Evolutionary conservation across 164 flowering plant genomes (phyloP).

Genomic region (Vitis vinifera): DNA sequence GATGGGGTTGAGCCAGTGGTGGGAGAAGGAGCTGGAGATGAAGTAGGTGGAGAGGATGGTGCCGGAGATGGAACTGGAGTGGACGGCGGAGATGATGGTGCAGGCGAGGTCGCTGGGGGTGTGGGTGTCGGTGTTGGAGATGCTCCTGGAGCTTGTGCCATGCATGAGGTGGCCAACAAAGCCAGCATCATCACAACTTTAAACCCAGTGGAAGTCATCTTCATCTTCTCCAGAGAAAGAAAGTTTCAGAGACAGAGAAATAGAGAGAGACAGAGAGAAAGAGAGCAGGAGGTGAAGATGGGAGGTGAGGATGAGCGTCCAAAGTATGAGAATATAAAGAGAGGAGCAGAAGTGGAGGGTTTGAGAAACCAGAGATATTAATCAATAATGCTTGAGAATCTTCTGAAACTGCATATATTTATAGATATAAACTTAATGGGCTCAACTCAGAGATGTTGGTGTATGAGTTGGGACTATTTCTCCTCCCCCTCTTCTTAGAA

Average conservation of each 20-base stretch:
- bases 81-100: conserved; percentile 5
- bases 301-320: background rate
- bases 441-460: background rate
- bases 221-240: background rate
- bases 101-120: conserved; percentile 13
- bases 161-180: conserved; percentile 34
- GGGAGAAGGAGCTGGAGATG: no score
- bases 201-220: conserved; percentile 20
- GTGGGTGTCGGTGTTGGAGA: conserved; percentile 14
- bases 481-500: conserved; percentile 5
- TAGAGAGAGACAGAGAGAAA: background rate
- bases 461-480: background rate
- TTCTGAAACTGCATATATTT: conserved; percentile 1
- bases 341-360: background rate
- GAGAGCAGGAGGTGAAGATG: background rate
- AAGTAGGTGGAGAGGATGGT: conserved; percentile 7
- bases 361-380: background rate
- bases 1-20: conserved; percentile 7
- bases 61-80: conserved; percentile 23
- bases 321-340: conserved; percentile 9
- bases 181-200: conserved; percentile 26
- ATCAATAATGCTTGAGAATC: conserved; percentile 13
- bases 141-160: conserved; percentile 43
- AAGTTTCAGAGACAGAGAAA: background rate
- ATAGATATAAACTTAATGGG: background rate